A percentile compares a stretch with the other conserved stretches of the same genome.
Evolutionary conservation across 106 monocot species (phyloP).

Genomic region (Vanilla planifolia): DNA sequence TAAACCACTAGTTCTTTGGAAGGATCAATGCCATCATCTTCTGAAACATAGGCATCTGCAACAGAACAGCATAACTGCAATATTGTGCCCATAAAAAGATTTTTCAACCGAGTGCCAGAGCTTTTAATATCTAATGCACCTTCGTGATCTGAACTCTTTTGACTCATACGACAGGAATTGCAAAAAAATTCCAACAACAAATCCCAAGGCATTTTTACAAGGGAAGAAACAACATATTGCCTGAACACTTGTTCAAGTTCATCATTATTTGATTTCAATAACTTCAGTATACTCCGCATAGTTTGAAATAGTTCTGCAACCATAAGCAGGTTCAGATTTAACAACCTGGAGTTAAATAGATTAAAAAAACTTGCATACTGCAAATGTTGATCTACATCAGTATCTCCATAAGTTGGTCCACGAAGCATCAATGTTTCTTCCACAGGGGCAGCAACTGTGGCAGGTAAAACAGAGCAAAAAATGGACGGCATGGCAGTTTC

Average conservation of each 20-base stretch:
- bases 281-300: constrained; percentile 46
- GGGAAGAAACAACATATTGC: constrained; percentile 23
- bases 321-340: constrained; percentile 14
- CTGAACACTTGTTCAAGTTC: constrained; percentile 33
- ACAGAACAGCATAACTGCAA: constrained; percentile 55
- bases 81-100: constrained; percentile 30
- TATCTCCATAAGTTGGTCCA: background rate
- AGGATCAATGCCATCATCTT: constrained; percentile 11
- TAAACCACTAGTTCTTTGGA: constrained; percentile 15
- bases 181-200: constrained; percentile 11
- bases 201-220: constrained; percentile 52
- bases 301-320: constrained; percentile 35
- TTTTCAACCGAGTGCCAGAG: constrained; percentile 5
- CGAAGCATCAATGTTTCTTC: constrained; percentile 7
- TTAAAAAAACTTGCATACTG: constrained; percentile 25
- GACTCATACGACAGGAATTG: background rate
- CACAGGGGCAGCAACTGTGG: constrained; percentile 2
- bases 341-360: constrained; percentile 21
- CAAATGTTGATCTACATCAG: constrained; percentile 9
- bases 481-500: constrained; percentile 22
- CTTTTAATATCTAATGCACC: constrained; percentile 8
- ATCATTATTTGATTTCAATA: constrained; percentile 31
- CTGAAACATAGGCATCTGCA: constrained; percentile 23
- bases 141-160: background rate
- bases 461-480: constrained; percentile 3